Base-by-base conservation (phyloP, 2,329 filamentous ascomycete genomes). In the Ophiostoma australiae region DNA sequence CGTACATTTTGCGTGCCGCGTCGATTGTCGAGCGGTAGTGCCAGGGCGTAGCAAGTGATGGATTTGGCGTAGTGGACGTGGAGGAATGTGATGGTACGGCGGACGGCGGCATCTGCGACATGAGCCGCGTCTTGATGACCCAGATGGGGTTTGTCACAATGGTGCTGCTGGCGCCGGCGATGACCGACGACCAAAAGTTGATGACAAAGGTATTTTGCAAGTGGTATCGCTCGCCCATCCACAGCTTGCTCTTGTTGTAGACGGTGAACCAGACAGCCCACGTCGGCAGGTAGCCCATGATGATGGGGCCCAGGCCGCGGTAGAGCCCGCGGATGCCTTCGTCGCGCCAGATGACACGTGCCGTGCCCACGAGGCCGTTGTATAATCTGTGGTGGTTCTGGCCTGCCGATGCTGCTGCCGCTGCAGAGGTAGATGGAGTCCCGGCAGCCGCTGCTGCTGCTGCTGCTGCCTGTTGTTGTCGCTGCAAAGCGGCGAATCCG, bases 201-300 rank as follows among this genome's bases (percentile, higher is more conserved):
- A 94, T 87, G 65, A 93, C 79, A 82, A 92, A 90, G 77, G 87
- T 88, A 78, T 92, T 94, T 27, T 68, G 33, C 27, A 66, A 52
- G 41, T 55, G 71, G 48, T 65, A 52, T 23, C 27, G 70, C 69
- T 73, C 70, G 35, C 67, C 70, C 63, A 72, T 41, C 27, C 35
- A 70, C 17, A 68, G 37, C 72, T 72, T 72, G 69, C 71, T 73
- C 69, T 73, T 73, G 70, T 72, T 73, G 72, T 72, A 99, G 52
- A 98, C 91, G 31, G 93, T 96, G 80, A 99, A 92, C 85, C 96
- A 99, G 69, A 99, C 94, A 33, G 94, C 95, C 95, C 95, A 99
- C 0, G 95, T 99, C 4, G 95, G 95, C 72, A 99, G 82, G 80
- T 99, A 99, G 15, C 95, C 95, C 78, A 99, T 82, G 76, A 99